These are phyloP conservation scores for Amanita brunnescens DNA, from an alignment of 768 basidiomycete genomes.

Conservation along the genomic window DNA sequence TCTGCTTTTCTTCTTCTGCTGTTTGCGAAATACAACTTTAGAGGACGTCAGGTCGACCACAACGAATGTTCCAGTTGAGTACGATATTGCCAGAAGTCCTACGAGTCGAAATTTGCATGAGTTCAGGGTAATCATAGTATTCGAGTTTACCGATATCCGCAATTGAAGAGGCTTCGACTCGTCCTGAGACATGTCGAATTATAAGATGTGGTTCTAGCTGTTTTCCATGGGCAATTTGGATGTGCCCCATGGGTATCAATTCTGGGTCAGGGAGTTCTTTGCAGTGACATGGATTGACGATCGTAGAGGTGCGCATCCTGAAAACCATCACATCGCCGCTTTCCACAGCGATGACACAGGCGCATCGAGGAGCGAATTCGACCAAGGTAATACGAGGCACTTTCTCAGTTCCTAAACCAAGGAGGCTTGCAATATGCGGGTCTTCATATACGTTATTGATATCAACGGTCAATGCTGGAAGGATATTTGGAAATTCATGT, in stretches of 20 bases:
- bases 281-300: constrained; percentile 14
- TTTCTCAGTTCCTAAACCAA: not conserved
- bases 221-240: constrained; percentile 27
- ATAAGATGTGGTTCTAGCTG: constrained; percentile 57
- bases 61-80: constrained; percentile 46
- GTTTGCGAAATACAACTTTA: constrained; percentile 47
- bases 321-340: constrained; percentile 54
- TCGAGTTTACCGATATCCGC: constrained; percentile 59
- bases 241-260: constrained; percentile 44
- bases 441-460: constrained; percentile 42
- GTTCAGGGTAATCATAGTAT: not conserved
- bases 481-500: constrained; percentile 55
- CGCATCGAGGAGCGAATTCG: constrained; percentile 47
- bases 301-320: constrained; percentile 12
- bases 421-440: constrained; percentile 22
- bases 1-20: constrained; percentile 31
- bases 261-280: constrained; percentile 33
- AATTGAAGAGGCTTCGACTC: constrained; percentile 47
- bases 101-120: not conserved
- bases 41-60: constrained; percentile 74
- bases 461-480: constrained; percentile 56
- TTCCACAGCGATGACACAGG: constrained; percentile 43
- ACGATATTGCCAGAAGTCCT: constrained; percentile 78
- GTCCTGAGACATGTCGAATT: constrained; percentile 35
- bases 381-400: constrained; percentile 28